phyloP scores from a whole-genome alignment of 306 rosid species.

The Gleditsia sinensis region DNA sequence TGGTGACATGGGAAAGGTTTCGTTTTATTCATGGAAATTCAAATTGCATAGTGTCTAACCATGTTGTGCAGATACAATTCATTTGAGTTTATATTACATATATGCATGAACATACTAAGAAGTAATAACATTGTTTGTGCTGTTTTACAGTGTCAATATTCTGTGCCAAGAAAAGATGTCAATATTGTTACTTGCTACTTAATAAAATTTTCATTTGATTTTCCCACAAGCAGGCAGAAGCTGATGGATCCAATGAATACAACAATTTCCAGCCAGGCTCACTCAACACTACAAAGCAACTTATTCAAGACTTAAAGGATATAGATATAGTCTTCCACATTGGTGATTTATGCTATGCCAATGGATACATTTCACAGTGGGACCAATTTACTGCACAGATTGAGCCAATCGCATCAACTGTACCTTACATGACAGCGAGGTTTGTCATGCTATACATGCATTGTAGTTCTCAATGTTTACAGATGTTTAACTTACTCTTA shows the following conservation, averaged over 20 bases:
- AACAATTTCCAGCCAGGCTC: constrained; percentile 83
- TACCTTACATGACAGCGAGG: constrained; percentile 97
- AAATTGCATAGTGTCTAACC: neutral
- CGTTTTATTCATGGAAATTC: constrained; percentile 14
- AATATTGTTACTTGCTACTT: neutral
- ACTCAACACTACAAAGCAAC: constrained; percentile 81
- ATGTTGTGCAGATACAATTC: neutral
- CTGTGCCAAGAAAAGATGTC: constrained; percentile 2
- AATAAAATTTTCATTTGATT: constrained; percentile 16
- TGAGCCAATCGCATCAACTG: constrained; percentile 89
- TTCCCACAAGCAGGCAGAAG: constrained; percentile 69
- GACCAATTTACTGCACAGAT: constrained; percentile 92
- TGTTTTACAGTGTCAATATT: neutral
- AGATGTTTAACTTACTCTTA: constrained; percentile 30
- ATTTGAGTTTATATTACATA: neutral
- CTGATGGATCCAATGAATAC: constrained; percentile 93
- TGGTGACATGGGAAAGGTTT: constrained; percentile 98
- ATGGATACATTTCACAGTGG: constrained; percentile 96
- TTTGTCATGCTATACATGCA: constrained; percentile 27
- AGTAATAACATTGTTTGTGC: too few species aligned
- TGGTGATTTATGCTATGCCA: constrained; percentile 90
- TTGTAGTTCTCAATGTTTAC: neutral
- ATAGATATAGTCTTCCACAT: constrained; percentile 88
- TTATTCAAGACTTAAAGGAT: constrained; percentile 70
- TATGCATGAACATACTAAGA: too few species aligned